Percentiles rank a stretch among this genome's conserved stretches.
These are phyloP conservation scores for Fistulina hepatica DNA, from an alignment of 1,284 basidiomycete genomes.

Conservation along the genomic window DNA sequence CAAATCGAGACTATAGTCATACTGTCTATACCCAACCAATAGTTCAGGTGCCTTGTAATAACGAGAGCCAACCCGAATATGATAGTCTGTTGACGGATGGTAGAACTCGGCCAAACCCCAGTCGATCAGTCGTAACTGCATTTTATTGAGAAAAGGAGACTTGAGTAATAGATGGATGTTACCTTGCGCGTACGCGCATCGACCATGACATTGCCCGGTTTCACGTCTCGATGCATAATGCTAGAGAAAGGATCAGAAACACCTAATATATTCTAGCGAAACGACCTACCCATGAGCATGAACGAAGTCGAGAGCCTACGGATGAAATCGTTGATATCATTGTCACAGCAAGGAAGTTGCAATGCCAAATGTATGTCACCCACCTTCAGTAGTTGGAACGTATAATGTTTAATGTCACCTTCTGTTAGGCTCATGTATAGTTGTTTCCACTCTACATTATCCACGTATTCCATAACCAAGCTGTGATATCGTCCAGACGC, in stretches of 20 bases:
- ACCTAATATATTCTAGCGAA: neutral
- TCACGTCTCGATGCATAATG: slow-evolving; percentile 88
- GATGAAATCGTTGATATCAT: neutral
- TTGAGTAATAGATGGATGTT: slow-evolving; percentile 8
- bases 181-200: slow-evolving; percentile 74
- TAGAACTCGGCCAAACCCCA: slow-evolving; percentile 93
- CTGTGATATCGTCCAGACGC: slow-evolving; percentile 66
- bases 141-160: slow-evolving; percentile 4
- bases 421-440: slow-evolving; percentile 68
- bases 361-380: slow-evolving; percentile 8
- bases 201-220: slow-evolving; percentile 89
- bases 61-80: slow-evolving; percentile 81
- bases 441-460: slow-evolving; percentile 79
- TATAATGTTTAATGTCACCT: slow-evolving; percentile 78
- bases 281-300: slow-evolving; percentile 56
- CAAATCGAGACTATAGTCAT: slow-evolving; percentile 79
- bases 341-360: no score
- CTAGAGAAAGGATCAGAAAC: neutral
- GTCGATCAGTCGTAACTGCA: slow-evolving; percentile 73
- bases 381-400: slow-evolving; percentile 75
- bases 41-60: slow-evolving; percentile 89
- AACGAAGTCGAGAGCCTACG: slow-evolving; percentile 75
- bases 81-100: slow-evolving; percentile 78
- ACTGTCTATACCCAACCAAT: slow-evolving; percentile 78
- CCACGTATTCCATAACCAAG: slow-evolving; percentile 77